phyloP scores from a whole-genome alignment of 1,284 basidiomycete genomes.

The Neolentinus lepideus region DNA sequence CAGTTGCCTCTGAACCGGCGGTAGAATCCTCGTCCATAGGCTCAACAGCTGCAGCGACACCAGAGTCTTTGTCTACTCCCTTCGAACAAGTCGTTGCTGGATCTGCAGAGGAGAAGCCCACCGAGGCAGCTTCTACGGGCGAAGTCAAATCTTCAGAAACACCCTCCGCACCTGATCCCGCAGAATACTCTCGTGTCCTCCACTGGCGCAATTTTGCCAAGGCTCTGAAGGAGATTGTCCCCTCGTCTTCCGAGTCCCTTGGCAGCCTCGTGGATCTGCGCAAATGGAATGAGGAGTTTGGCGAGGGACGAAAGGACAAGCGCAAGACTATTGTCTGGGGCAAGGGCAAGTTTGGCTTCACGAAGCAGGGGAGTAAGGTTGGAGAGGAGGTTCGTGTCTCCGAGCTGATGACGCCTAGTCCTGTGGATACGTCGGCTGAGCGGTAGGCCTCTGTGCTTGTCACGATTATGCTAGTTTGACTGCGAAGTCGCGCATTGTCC shows the following conservation, averaged over 20 bases:
- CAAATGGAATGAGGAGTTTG: slow-evolving; percentile 91
- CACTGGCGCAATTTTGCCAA: slow-evolving; percentile 65
- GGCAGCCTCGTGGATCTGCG: slow-evolving; percentile 77
- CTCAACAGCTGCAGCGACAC: too few relatives aligned
- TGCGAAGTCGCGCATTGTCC: too few relatives aligned
- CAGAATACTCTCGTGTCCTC: slow-evolving; percentile 32
- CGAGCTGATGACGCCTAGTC: background rate
- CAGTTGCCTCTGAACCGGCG: background rate
- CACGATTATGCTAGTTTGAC: too few relatives aligned
- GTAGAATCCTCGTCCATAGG: too few relatives aligned
- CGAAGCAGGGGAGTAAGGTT: slow-evolving; percentile 1
- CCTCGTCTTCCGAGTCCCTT: slow-evolving; percentile 75
- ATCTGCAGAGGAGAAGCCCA: background rate
- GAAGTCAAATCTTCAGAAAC: slow-evolving; percentile 8
- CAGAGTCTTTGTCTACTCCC: too few relatives aligned
- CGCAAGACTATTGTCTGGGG: slow-evolving; percentile 3
- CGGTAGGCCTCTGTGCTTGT: background rate
- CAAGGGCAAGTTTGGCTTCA: slow-evolving; percentile 1
- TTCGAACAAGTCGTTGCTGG: background rate
- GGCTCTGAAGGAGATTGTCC: slow-evolving; percentile 82
- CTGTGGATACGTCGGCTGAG: background rate
- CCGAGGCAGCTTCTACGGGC: background rate
- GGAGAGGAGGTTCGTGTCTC: background rate
- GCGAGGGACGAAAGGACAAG: slow-evolving; percentile 63
- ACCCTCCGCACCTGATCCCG: background rate